These are phyloP conservation scores for Rubus idaeus DNA, from an alignment of 306 rosid species.

Conservation along the genomic window DNA sequence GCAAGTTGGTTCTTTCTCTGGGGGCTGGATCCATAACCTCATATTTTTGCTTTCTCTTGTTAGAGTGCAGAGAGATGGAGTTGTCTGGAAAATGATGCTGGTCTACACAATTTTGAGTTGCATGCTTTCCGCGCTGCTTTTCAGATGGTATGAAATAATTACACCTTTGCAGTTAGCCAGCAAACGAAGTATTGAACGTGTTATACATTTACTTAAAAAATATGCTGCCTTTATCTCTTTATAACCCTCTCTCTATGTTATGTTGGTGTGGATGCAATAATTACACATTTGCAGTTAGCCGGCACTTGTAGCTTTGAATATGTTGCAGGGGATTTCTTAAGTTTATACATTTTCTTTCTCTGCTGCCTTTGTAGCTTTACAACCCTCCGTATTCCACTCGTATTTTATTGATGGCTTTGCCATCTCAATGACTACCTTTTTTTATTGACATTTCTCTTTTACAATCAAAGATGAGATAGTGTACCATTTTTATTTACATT, in stretches of 20 bases:
- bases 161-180: not conserved
- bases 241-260: not conserved
- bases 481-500: too few species aligned
- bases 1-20: not conserved
- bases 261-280: slow-evolving; percentile 40
- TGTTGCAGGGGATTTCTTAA: not conserved
- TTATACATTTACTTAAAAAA: not conserved
- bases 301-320: not conserved
- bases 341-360: not conserved
- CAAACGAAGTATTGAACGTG: not conserved
- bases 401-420: not conserved
- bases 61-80: slow-evolving; percentile 99
- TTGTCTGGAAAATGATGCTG: slow-evolving; percentile 60
- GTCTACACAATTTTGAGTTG: slow-evolving; percentile 81
- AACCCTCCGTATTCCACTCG: not conserved
- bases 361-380: not conserved
- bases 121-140: slow-evolving; percentile 91
- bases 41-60: slow-evolving; percentile 27
- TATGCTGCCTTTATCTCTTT: not conserved
- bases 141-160: slow-evolving; percentile 65
- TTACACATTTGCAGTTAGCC: not conserved
- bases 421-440: not conserved
- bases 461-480: not conserved
- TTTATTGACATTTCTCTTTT: not conserved
- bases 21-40: slow-evolving; percentile 8